A percentile compares a stretch with the other conserved stretches of the same genome.
Evolutionary conservation across 2,329 filamentous ascomycete species (phyloP).

Genomic region (Pseudofabraea citricarpa): DNA sequence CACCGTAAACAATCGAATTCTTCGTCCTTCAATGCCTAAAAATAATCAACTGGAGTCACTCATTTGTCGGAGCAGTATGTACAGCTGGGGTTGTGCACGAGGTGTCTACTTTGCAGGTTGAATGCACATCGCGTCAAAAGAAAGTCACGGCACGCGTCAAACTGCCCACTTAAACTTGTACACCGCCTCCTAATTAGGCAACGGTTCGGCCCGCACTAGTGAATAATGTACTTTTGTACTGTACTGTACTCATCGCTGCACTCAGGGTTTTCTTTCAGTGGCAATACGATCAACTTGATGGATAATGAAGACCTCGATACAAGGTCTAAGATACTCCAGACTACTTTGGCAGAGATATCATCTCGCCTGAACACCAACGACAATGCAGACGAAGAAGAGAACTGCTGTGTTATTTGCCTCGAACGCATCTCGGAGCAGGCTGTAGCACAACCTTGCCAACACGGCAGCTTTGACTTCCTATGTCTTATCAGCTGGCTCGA

Average conservation of each 20-base stretch:
- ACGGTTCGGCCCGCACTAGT: not conserved
- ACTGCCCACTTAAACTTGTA: not conserved
- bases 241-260: too few relatives aligned
- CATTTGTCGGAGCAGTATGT: too few relatives aligned
- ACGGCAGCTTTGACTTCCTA: conserved; percentile 78
- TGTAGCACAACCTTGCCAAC: conserved; percentile 69
- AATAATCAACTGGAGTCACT: too few relatives aligned
- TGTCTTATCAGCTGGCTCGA: conserved; percentile 82
- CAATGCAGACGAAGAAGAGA: conserved; percentile 27
- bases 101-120: too few relatives aligned
- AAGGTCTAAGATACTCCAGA: conserved; percentile 37
- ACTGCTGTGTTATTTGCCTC: conserved; percentile 83
- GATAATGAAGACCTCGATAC: conserved; percentile 34
- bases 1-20: too few relatives aligned
- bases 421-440: conserved; percentile 69
- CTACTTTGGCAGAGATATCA: conserved; percentile 37
- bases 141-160: not conserved
- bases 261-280: not conserved
- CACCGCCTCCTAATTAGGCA: not conserved
- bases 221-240: too few relatives aligned
- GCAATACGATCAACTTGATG: conserved; percentile 15
- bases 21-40: too few relatives aligned
- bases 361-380: conserved; percentile 24
- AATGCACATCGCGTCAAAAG: too few relatives aligned
- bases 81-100: too few relatives aligned